Conservation (phyloP, 495 filamentous ascomycete species). For the Aspergillus sparsus region DNA sequence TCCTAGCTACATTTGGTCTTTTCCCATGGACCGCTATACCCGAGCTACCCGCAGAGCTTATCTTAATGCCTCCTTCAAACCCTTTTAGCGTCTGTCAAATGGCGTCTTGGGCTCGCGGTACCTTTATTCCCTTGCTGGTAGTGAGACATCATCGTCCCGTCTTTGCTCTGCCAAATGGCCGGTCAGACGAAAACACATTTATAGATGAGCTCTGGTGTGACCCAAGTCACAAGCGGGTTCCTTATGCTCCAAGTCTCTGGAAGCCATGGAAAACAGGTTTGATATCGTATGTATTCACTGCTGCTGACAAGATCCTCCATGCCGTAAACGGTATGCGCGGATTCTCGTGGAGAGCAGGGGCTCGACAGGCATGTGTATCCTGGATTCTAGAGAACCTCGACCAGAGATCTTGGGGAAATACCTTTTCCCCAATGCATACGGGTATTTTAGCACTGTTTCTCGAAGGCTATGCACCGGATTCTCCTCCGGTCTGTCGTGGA, state of each 20-base stretch:
- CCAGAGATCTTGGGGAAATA: conserved; percentile 33
- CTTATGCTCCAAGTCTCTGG: conserved; percentile 24
- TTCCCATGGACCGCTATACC: conserved; percentile 45
- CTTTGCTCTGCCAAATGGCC: conserved; percentile 39
- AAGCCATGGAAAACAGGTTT: conserved; percentile 19
- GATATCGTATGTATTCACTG: conserved; percentile 23
- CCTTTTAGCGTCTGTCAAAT: conserved; percentile 42
- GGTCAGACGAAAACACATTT: conserved; percentile 29
- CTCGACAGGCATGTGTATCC: conserved; percentile 22
- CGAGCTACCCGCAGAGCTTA: conserved; percentile 42
- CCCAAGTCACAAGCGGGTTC: conserved; percentile 29
- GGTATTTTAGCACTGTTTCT: conserved; percentile 30
- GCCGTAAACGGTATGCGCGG: conserved; percentile 24
- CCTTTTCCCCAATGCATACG: conserved; percentile 35
- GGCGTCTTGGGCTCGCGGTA: conserved; percentile 41
- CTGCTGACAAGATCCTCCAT: conserved; percentile 30
- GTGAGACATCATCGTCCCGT: conserved; percentile 39
- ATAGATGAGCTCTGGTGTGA: conserved; percentile 46
- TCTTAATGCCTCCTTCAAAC: conserved; percentile 31
- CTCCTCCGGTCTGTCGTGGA: conserved; percentile 12
- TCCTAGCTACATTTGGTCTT: conserved; percentile 45
- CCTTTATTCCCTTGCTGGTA: conserved; percentile 38
- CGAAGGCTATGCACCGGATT: conserved; percentile 30
- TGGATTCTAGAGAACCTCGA: conserved; percentile 40
- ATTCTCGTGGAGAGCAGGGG: conserved; percentile 5